phyloP scores from a whole-genome alignment of 2,329 filamentous ascomycete species.

The Neofusicoccum sp. region DNA sequence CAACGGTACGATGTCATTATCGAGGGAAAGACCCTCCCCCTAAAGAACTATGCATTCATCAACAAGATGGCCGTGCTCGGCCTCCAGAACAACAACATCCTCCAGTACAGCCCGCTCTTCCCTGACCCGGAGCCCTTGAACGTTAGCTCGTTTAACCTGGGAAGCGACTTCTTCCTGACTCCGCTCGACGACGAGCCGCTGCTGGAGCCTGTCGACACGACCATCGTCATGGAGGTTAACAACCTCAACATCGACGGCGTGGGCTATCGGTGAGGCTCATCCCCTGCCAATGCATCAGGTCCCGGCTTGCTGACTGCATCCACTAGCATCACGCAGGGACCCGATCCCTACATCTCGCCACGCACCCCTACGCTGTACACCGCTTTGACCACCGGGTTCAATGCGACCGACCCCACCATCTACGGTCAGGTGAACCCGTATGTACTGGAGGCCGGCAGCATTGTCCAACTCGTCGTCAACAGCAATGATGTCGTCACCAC shows the following conservation, averaged over 20 bases:
- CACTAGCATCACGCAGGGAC: conserved; percentile 48
- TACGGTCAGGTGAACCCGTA: conserved; percentile 58
- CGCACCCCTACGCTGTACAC: conserved; percentile 73
- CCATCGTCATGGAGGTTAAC: conserved; percentile 42
- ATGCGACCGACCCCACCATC: conserved; percentile 59
- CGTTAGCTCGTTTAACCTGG: conserved; percentile 59
- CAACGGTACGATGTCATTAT: conserved; percentile 62
- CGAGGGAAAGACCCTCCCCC: conserved; percentile 64
- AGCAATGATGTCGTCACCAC: conserved; percentile 26
- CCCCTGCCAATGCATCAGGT: too few relatives aligned
- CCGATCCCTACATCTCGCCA: conserved; percentile 65
- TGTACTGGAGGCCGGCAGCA: conserved; percentile 34
- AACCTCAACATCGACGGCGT: conserved; percentile 43
- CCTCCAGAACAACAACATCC: conserved; percentile 54
- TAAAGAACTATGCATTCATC: conserved; percentile 68
- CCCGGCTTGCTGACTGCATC: background rate
- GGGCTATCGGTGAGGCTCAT: conserved; percentile 21
- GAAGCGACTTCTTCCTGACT: conserved; percentile 66
- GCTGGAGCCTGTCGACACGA: conserved; percentile 50
- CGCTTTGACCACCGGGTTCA: conserved; percentile 58
- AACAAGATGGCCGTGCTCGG: conserved; percentile 65
- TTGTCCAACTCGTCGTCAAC: conserved; percentile 27
- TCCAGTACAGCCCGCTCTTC: conserved; percentile 42
- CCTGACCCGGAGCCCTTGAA: background rate
- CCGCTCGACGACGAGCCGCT: conserved; percentile 50